These are phyloP conservation scores for Jatropha curcas DNA, from an alignment of 345 rosid species.

Conservation along the genomic window DNA sequence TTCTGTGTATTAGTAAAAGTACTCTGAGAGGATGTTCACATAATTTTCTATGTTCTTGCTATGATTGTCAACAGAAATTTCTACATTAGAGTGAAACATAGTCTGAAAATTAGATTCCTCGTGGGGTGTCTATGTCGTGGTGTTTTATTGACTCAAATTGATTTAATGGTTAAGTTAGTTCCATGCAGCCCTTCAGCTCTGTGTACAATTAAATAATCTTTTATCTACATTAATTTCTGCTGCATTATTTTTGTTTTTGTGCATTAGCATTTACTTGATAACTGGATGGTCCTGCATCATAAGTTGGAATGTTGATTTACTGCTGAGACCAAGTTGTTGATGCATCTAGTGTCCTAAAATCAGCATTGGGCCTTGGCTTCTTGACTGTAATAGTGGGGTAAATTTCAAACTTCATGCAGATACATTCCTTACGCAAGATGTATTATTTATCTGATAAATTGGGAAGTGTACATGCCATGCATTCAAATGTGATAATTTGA, in stretches of 20 bases:
- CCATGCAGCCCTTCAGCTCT: neutral
- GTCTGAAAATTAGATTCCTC: neutral
- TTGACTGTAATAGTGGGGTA: neutral
- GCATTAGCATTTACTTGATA: too few relatives aligned
- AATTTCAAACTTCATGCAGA: neutral
- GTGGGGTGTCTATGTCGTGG: too few relatives aligned
- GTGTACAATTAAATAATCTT: neutral
- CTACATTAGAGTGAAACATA: too few relatives aligned
- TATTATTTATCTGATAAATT: neutral
- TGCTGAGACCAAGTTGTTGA: neutral
- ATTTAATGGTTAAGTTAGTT: neutral
- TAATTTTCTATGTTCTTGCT: too few relatives aligned
- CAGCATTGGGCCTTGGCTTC: neutral
- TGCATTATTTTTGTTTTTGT: neutral
- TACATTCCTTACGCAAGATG: neutral
- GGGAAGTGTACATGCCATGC: neutral
- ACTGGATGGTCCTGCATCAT: neutral
- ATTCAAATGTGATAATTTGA: neutral
- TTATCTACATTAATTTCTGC: neutral
- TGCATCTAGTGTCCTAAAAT: neutral
- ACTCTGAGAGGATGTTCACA: too few relatives aligned
- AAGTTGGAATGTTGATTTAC: neutral
- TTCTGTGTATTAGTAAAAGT: neutral
- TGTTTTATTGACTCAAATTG: neutral
- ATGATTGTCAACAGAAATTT: too few relatives aligned